phyloP scores from a whole-genome alignment of 2,329 filamentous ascomycete species.

The Diplodia mutila region DNA sequence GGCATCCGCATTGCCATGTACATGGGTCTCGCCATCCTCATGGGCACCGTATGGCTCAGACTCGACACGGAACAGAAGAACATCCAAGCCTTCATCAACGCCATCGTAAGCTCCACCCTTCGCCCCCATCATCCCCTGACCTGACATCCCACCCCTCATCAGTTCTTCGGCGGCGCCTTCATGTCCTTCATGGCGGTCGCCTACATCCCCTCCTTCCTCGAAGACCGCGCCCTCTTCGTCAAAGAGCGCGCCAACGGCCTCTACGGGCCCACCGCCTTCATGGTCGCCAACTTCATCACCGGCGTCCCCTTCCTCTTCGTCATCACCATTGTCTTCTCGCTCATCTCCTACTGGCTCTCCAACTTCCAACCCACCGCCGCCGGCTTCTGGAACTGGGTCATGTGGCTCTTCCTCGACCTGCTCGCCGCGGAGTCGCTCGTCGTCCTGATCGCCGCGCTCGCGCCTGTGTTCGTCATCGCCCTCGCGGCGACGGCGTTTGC shows the following conservation, averaged over 20 bases:
- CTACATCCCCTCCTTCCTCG: slow-evolving; percentile 81
- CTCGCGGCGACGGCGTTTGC: slow-evolving; percentile 81
- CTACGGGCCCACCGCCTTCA: slow-evolving; percentile 73
- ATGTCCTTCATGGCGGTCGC: slow-evolving; percentile 66
- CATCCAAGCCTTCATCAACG: slow-evolving; percentile 82
- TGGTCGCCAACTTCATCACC: slow-evolving; percentile 79
- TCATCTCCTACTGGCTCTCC: slow-evolving; percentile 77
- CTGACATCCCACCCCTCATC: neutral
- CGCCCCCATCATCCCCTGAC: slow-evolving; percentile 28
- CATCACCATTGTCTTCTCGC: slow-evolving; percentile 74
- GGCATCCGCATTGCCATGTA: slow-evolving; percentile 85
- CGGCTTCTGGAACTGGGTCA: slow-evolving; percentile 76
- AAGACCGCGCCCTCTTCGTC: slow-evolving; percentile 72
- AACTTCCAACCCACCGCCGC: slow-evolving; percentile 69
- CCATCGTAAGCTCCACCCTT: slow-evolving; percentile 52
- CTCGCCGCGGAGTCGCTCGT: slow-evolving; percentile 82
- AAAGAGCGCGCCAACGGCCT: slow-evolving; percentile 83
- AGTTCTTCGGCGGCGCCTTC: slow-evolving; percentile 56
- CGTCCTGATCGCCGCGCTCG: slow-evolving; percentile 71
- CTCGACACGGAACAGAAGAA: slow-evolving; percentile 69
- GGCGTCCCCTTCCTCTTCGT: slow-evolving; percentile 81
- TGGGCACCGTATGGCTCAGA: slow-evolving; percentile 85
- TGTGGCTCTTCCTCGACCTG: slow-evolving; percentile 86
- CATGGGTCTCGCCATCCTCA: slow-evolving; percentile 76
- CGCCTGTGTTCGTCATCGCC: slow-evolving; percentile 79